Evolutionary conservation across 495 filamentous ascomycete genomes (phyloP).

Genomic region (Articulospora tetracladia): DNA sequence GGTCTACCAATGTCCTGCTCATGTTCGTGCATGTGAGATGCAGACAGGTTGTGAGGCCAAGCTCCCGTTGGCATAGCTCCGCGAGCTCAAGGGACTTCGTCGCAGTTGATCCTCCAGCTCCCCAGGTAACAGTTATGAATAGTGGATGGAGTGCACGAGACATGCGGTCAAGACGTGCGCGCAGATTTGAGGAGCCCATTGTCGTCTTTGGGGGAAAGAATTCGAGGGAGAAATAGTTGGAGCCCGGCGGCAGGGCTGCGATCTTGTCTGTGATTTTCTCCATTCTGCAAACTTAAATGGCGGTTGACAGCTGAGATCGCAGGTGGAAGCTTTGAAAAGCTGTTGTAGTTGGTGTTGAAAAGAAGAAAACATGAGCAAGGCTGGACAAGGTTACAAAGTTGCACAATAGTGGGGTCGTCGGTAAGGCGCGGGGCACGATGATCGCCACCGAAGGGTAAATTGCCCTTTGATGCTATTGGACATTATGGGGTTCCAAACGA

Average conservation of each 20-base stretch:
- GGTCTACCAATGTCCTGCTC: constrained; percentile 79
- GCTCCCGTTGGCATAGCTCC: constrained; percentile 88
- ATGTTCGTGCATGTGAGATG: constrained; percentile 99
- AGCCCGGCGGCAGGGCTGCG: constrained; percentile 76
- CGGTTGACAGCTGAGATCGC: neutral
- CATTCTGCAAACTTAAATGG: constrained; percentile 39
- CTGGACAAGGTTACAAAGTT: neutral
- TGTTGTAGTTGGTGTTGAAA: neutral
- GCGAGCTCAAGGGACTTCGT: constrained; percentile 89
- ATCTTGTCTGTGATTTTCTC: constrained; percentile 97
- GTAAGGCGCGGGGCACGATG: neutral
- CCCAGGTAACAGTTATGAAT: constrained; percentile 98
- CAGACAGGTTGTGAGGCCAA: constrained; percentile 90
- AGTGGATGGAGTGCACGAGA: constrained; percentile 81
- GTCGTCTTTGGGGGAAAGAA: constrained; percentile 98
- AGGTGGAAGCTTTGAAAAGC: neutral
- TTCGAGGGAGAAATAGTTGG: constrained; percentile 91
- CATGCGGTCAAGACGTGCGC: constrained; percentile 93
- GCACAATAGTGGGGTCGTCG: constrained; percentile 6
- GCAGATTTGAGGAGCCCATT: constrained; percentile 91
- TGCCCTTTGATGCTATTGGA: too few species aligned
- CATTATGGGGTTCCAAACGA: too few species aligned
- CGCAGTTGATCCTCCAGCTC: constrained; percentile 88
- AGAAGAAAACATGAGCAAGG: neutral
- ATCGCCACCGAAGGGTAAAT: neutral